Conservation (phyloP, 306 rosid genomes). For the Adenanthera pavonina region DNA sequence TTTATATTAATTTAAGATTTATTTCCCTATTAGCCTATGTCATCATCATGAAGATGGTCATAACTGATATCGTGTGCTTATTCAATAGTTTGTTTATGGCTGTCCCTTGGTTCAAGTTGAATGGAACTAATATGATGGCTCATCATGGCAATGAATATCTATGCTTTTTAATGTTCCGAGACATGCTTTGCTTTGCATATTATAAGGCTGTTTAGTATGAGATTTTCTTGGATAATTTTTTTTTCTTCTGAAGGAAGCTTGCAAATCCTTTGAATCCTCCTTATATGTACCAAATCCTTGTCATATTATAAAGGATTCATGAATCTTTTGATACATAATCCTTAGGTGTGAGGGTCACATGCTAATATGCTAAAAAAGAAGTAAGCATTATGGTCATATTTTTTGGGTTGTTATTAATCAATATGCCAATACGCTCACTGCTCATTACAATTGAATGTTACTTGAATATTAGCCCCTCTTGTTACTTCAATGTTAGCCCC, state of each 20-base stretch:
- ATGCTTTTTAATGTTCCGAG: conserved; percentile 1
- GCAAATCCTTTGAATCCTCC: conserved; percentile 6
- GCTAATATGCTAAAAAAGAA: not conserved
- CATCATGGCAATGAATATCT: conserved; percentile 12
- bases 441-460: too few species aligned
- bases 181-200: conserved; percentile 23
- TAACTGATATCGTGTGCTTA: conserved; percentile 11
- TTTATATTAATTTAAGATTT: conserved; percentile 11
- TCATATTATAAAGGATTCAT: conserved; percentile 1
- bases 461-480: too few species aligned
- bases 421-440: too few species aligned
- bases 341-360: not conserved
- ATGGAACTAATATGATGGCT: conserved; percentile 1
- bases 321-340: conserved; percentile 5
- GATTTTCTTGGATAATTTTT: conserved; percentile 20
- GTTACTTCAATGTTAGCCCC: too few species aligned
- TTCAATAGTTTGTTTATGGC: conserved; percentile 9
- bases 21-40: not conserved
- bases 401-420: conserved; percentile 17
- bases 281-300: not conserved
- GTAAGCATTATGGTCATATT: not conserved
- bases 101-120: conserved; percentile 32
- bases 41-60: conserved; percentile 13
- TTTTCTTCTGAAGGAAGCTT: not conserved
- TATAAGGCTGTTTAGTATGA: conserved; percentile 22